Evolutionary conservation across 1,139 yeast genomes (phyloP).

Genomic region (Geotrichum klebahnii): DNA sequence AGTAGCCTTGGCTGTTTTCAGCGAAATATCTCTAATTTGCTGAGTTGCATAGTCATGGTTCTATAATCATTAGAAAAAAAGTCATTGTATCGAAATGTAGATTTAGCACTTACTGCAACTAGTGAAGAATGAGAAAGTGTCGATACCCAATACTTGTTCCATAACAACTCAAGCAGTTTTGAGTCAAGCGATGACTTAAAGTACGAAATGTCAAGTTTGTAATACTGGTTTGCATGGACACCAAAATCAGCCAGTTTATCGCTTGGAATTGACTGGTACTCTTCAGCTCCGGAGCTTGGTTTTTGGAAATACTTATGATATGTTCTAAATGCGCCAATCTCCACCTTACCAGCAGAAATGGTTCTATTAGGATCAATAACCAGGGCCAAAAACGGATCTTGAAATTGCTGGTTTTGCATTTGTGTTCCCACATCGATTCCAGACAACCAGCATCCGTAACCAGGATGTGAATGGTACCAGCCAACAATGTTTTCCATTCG

Average conservation of each 20-base stretch:
- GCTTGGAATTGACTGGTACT: slow-evolving; percentile 42
- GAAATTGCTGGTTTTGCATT: slow-evolving; percentile 73
- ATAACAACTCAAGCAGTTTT: slow-evolving; percentile 45
- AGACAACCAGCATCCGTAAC: slow-evolving; percentile 95
- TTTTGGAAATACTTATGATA: slow-evolving; percentile 48
- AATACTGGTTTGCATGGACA: slow-evolving; percentile 65
- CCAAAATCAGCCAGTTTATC: slow-evolving; percentile 61
- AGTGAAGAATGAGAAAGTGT: slow-evolving; percentile 38
- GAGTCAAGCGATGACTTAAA: slow-evolving; percentile 57
- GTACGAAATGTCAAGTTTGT: slow-evolving; percentile 61
- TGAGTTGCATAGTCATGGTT: slow-evolving; percentile 40
- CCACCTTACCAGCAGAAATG: slow-evolving; percentile 59
- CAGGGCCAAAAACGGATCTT: slow-evolving; percentile 86
- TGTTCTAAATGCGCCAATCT: slow-evolving; percentile 90
- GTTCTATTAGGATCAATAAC: slow-evolving; percentile 84
- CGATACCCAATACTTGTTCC: slow-evolving; percentile 52
- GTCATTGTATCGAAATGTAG: slow-evolving; percentile 20
- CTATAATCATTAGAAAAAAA: slow-evolving; percentile 21
- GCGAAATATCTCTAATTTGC: slow-evolving; percentile 32
- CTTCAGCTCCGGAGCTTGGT: slow-evolving; percentile 20
- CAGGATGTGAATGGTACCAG: slow-evolving; percentile 92
- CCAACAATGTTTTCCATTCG: slow-evolving; percentile 70
- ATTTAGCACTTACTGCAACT: slow-evolving; percentile 12
- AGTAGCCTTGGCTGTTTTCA: slow-evolving; percentile 28
- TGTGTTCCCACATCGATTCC: slow-evolving; percentile 91